Base-by-base conservation (phyloP, 2,329 filamentous ascomycete species). In the Knufia petricola region DNA sequence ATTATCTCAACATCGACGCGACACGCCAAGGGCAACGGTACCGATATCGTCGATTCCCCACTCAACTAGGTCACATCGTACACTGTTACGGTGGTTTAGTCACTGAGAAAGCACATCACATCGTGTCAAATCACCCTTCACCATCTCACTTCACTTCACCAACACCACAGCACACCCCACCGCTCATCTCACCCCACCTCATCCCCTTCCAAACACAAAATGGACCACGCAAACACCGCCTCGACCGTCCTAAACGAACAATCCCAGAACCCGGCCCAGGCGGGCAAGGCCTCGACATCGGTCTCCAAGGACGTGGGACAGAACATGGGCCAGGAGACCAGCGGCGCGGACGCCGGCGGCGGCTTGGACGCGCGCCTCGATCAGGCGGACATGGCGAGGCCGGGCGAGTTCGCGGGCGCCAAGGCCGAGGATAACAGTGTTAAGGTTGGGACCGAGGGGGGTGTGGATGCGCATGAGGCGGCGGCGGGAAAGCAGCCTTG, bases 401-500 rank as follows among this genome's bases (percentile, higher is more conserved):
- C 19, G 12, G 7, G 4, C 6, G 17, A 6, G 7, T 13, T 13
- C 8, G 38, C 7, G 12, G 17, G 38, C 8, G 17, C 15, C 21
- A 20, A 13, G 21, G 38, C 10, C 4, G 21, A 9, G 19, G 21
- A 24, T 6, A 4, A 20, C 21, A 19, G 38, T 6, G 21, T 9
- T 13, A 19, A 4, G 9, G 21, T 20, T 9, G 21, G 21, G 38
- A 19, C 21, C 4, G 38, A 24, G 17, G 38, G 21, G 34, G 38
- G 21, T 24, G 38, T 8, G 38, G 38, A 41, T 24, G 38, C 15
- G 38, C 38, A 41, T 41, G 38, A 41, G 15, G 12, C 4, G 21
- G 38, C 38, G 38, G 38, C 38, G 12, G 21, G 4, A 19, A 41
- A 41, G 38, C 38, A 41, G 38, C 38, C 38, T 6, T 37, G 34